These are phyloP conservation scores for Neophaeococcomyces mojaviensis DNA, from an alignment of 2,329 filamentous ascomycete species.

Conservation along the genomic window DNA sequence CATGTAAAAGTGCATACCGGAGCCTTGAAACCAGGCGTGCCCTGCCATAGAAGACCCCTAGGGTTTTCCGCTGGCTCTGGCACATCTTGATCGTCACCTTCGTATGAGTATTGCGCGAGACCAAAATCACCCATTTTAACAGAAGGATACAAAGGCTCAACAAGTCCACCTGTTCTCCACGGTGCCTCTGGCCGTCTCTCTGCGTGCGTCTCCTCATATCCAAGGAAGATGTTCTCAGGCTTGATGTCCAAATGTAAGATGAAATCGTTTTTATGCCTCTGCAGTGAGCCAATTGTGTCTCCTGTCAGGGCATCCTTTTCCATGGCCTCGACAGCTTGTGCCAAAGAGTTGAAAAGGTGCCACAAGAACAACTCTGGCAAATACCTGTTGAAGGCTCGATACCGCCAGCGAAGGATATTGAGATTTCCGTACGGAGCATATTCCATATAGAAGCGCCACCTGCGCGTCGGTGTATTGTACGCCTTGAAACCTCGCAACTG, in stretches of 20 bases:
- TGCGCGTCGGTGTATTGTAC: background rate
- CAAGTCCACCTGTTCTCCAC: background rate
- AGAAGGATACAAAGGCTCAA: slow-evolving; percentile 3
- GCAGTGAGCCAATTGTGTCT: slow-evolving; percentile 4
- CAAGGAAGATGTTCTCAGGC: slow-evolving; percentile 86
- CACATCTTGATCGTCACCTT: slow-evolving; percentile 10
- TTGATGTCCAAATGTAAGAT: slow-evolving; percentile 94
- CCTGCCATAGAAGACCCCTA: slow-evolving; percentile 1
- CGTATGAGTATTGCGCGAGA: background rate
- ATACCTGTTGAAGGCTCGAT: slow-evolving; percentile 15
- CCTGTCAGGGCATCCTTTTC: slow-evolving; percentile 1
- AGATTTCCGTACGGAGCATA: slow-evolving; percentile 15
- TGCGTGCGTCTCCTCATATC: background rate
- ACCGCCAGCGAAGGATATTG: slow-evolving; percentile 7
- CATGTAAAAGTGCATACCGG: slow-evolving; percentile 8
- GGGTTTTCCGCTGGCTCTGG: slow-evolving; percentile 13
- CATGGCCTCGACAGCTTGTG: slow-evolving; percentile 12
- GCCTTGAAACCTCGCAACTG: slow-evolving; percentile 14
- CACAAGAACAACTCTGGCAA: slow-evolving; percentile 20
- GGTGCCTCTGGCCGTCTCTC: background rate
- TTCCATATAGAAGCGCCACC: slow-evolving; percentile 18
- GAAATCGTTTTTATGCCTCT: slow-evolving; percentile 23
- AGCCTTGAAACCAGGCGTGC: slow-evolving; percentile 7
- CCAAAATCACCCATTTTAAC: slow-evolving; percentile 10
- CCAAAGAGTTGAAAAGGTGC: slow-evolving; percentile 18